Evolutionary conservation across 192 early-diverging fungal genomes (phyloP).

Genomic region (Pilaira anomala): DNA sequence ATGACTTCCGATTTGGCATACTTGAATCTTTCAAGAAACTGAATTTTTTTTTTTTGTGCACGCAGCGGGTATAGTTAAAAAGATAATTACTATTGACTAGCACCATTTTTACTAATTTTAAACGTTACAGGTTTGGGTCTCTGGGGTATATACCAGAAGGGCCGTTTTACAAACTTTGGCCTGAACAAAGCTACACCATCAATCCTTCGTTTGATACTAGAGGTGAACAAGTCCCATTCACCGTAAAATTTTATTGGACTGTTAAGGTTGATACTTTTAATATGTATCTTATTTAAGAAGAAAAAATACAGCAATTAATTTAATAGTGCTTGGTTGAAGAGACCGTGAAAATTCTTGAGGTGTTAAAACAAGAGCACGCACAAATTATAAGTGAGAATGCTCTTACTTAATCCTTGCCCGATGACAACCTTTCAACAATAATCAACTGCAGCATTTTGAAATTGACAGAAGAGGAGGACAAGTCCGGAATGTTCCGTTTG

Average conservation of each 20-base stretch:
- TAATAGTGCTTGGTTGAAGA: slow-evolving; percentile 6
- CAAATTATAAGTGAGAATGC: background rate
- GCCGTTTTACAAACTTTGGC: background rate
- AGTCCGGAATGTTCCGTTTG: slow-evolving; percentile 4
- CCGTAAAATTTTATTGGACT: background rate
- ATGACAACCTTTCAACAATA: background rate
- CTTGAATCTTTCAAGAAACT: too few relatives aligned
- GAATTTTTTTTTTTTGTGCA: slow-evolving; percentile 15
- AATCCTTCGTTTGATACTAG: slow-evolving; percentile 4
- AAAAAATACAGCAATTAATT: slow-evolving; percentile 1
- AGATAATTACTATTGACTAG: slow-evolving; percentile 6
- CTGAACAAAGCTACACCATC: background rate
- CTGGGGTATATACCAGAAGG: background rate
- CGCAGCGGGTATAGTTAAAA: slow-evolving; percentile 11
- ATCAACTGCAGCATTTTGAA: slow-evolving; percentile 7
- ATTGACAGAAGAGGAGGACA: slow-evolving; percentile 1
- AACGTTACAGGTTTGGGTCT: slow-evolving; percentile 1
- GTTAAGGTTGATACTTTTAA: slow-evolving; percentile 2
- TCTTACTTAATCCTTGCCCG: slow-evolving; percentile 1
- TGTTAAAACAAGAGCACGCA: background rate
- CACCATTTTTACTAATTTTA: slow-evolving; percentile 1
- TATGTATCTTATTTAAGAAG: background rate
- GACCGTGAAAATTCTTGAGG: background rate
- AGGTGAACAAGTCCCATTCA: slow-evolving; percentile 1
- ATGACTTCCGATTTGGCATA: too few relatives aligned